Conservation (phyloP, 495 filamentous ascomycete genomes). For the Penicillium taxi region DNA sequence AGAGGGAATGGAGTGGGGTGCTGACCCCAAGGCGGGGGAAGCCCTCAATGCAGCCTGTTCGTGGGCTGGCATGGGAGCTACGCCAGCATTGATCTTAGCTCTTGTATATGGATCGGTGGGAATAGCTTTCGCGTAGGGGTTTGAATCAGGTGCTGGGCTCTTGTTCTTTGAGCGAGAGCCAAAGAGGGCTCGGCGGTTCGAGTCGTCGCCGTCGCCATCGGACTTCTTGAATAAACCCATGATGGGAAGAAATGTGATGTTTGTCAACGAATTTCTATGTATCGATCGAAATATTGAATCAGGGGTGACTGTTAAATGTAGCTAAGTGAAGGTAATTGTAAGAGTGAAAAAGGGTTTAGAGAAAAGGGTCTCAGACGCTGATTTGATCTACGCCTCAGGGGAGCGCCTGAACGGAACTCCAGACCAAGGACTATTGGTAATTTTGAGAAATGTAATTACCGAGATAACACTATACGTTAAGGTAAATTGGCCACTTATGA, state of each 20-base stretch:
- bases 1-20: conserved; percentile 30
- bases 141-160: conserved; percentile 42
- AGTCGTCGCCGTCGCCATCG: conserved; percentile 49
- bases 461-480: neutral
- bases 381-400: conserved; percentile 8
- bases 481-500: conserved; percentile 1
- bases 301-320: neutral
- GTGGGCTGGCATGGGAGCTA: conserved; percentile 31
- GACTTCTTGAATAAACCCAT: conserved; percentile 65
- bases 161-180: conserved; percentile 53
- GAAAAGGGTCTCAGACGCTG: conserved; percentile 8
- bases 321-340: neutral
- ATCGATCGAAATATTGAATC: neutral
- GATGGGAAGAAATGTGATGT: conserved; percentile 13
- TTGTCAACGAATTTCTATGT: neutral
- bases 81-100: conserved; percentile 44
- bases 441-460: neutral
- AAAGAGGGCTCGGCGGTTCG: conserved; percentile 52
- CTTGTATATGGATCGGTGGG: conserved; percentile 56
- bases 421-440: conserved; percentile 13
- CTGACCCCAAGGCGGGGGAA: conserved; percentile 11
- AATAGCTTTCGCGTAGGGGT: conserved; percentile 63
- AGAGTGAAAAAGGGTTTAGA: conserved; percentile 3
- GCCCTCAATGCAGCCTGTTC: conserved; percentile 28
- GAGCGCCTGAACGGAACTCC: conserved; percentile 21